phyloP scores from a whole-genome alignment of 495 filamentous ascomycete genomes.

The Daldinia bambusicola region DNA sequence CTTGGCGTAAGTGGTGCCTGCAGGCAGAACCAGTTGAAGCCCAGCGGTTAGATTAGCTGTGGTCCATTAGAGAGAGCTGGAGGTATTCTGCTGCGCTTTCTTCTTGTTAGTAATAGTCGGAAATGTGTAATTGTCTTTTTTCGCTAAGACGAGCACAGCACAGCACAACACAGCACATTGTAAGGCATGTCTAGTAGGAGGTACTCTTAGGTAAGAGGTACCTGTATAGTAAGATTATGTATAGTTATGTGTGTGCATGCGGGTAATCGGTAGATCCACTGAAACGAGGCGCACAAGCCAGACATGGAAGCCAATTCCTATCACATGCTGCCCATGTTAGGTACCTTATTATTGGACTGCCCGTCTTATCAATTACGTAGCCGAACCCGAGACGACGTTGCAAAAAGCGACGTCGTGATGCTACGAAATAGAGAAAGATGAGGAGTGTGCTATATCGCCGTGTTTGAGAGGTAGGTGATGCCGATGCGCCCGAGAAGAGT shows the following conservation, averaged over 20 bases:
- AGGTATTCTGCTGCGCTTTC: no score
- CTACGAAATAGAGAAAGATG: slow-evolving; percentile 17
- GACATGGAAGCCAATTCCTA: slow-evolving; percentile 12
- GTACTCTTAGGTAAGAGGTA: no score
- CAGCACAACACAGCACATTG: no score
- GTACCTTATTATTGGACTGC: slow-evolving; percentile 16
- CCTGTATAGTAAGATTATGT: not conserved
- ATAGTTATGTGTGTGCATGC: slow-evolving; percentile 3
- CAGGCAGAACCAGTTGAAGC: slow-evolving; percentile 7
- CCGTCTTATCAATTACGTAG: slow-evolving; percentile 27
- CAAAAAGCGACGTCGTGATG: slow-evolving; percentile 33
- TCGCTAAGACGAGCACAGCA: slow-evolving; percentile 5
- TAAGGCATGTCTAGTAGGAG: no score
- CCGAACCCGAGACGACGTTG: slow-evolving; percentile 30
- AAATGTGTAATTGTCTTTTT: slow-evolving; percentile 23
- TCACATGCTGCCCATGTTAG: not conserved
- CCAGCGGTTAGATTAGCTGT: slow-evolving; percentile 5
- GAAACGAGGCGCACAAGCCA: slow-evolving; percentile 15
- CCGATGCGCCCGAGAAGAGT: slow-evolving; percentile 7
- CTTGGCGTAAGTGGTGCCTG: slow-evolving; percentile 2
- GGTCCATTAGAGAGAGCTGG: not conserved
- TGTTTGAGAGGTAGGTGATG: slow-evolving; percentile 1
- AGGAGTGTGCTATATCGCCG: not conserved
- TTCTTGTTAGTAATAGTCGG: not conserved
- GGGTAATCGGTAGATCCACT: slow-evolving; percentile 21